Conservation (phyloP, 148 eudicot species). For the Pharnaceum exiguum region DNA sequence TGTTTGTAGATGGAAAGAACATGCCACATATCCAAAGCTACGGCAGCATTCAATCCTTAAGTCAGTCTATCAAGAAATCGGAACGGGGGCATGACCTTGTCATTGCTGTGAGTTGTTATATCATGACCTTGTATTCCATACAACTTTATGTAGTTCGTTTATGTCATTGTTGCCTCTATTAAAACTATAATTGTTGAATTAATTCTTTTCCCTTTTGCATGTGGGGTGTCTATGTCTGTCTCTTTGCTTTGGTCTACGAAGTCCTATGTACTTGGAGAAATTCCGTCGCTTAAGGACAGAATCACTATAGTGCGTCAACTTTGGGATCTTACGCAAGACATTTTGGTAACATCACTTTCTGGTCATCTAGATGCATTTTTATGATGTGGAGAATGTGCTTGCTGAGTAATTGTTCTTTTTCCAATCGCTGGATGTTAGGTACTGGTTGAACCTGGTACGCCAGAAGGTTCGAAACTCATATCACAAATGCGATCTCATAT, state of each 20-base stretch:
- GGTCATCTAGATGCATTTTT: neutral
- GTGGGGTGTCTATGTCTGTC: neutral
- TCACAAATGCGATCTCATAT: slow-evolving; percentile 93
- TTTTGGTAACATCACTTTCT: slow-evolving; percentile 53
- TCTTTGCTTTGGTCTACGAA: slow-evolving; percentile 20
- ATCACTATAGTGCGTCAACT: slow-evolving; percentile 79
- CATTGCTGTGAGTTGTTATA: slow-evolving; percentile 69
- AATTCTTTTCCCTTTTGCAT: neutral
- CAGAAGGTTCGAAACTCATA: slow-evolving; percentile 82
- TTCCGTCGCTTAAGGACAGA: slow-evolving; percentile 83
- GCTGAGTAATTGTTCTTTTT: too few species aligned
- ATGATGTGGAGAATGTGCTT: neutral
- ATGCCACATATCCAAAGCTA: slow-evolving; percentile 82
- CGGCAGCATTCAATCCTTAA: slow-evolving; percentile 54
- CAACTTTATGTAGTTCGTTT: neutral
- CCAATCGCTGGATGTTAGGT: slow-evolving; percentile 41
- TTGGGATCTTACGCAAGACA: slow-evolving; percentile 81
- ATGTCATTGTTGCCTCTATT: slow-evolving; percentile 1
- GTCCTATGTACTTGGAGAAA: slow-evolving; percentile 99
- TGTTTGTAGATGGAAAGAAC: slow-evolving; percentile 53
- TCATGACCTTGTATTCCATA: neutral
- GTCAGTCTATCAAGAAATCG: slow-evolving; percentile 51
- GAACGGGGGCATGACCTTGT: slow-evolving; percentile 88
- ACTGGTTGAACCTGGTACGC: slow-evolving; percentile 94
- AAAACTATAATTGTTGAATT: neutral